These are phyloP conservation scores for Teunomyces aglyptinius DNA, from an alignment of 805 yeast genomes.

Conservation along the genomic window DNA sequence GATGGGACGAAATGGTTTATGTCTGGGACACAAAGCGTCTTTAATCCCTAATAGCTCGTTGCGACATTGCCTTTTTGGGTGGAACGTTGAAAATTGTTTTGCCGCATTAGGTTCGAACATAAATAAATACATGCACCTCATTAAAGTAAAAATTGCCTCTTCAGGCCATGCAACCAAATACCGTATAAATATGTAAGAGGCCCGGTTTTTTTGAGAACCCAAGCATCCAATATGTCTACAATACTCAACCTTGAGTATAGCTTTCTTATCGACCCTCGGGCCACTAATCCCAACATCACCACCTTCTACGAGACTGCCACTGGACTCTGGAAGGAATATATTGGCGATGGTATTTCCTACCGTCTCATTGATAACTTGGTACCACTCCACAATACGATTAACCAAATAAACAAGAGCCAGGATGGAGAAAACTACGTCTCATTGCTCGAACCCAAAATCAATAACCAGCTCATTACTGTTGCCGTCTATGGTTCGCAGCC, in stretches of 20 bases:
- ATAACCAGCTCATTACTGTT: constrained; percentile 34
- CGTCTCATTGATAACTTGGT: constrained; percentile 29
- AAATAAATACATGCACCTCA: constrained; percentile 3
- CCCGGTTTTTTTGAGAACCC: not conserved
- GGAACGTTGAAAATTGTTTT: not conserved
- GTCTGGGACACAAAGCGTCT: constrained; percentile 73
- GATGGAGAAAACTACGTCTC: constrained; percentile 14
- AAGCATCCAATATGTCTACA: constrained; percentile 3
- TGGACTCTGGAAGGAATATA: constrained; percentile 33
- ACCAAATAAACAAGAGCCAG: constrained; percentile 15
- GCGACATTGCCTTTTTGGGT: not conserved
- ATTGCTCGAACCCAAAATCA: constrained; percentile 31
- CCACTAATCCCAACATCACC: constrained; percentile 10
- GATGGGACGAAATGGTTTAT: constrained; percentile 95
- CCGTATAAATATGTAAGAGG: constrained; percentile 4
- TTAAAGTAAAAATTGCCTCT: constrained; percentile 1
- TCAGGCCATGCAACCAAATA: constrained; percentile 8
- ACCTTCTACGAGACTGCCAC: constrained; percentile 26
- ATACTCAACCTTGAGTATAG: constrained; percentile 29
- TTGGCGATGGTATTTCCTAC: constrained; percentile 9
- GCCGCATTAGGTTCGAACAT: constrained; percentile 1
- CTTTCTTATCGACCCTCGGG: constrained; percentile 19
- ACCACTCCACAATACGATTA: constrained; percentile 15
- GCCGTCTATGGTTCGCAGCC: constrained; percentile 32
- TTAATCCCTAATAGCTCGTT: constrained; percentile 2